A percentile compares a stretch with the other conserved stretches of the same genome.
Conservation (phyloP, 2,329 filamentous ascomycete species). For the Curvularia sp. region DNA sequence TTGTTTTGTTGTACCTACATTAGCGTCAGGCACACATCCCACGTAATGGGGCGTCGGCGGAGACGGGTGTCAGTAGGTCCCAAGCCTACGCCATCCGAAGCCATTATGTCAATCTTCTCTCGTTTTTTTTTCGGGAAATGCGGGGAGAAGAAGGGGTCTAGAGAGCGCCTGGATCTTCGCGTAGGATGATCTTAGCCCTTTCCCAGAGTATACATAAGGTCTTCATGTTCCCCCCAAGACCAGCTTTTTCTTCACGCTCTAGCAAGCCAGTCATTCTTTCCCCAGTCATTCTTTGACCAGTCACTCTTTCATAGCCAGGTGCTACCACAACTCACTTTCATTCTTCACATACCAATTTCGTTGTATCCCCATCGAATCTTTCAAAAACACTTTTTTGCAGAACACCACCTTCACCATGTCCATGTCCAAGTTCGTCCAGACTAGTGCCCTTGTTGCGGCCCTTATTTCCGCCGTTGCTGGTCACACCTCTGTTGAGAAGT, state of each 20-base stretch:
- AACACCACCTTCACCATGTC: slow-evolving; percentile 19
- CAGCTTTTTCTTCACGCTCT: slow-evolving; percentile 19
- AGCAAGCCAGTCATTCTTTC: slow-evolving; percentile 32
- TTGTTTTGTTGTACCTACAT: slow-evolving; percentile 28
- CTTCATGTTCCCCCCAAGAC: slow-evolving; percentile 9
- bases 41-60: slow-evolving; percentile 16
- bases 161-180: slow-evolving; percentile 12
- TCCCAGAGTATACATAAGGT: slow-evolving; percentile 25
- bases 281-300: slow-evolving; percentile 34
- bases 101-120: slow-evolving; percentile 16
- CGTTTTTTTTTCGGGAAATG: slow-evolving; percentile 18
- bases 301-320: slow-evolving; percentile 41
- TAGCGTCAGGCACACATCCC: slow-evolving; percentile 24
- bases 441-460: slow-evolving; percentile 37
- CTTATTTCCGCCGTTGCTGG: slow-evolving; percentile 33
- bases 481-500: slow-evolving; percentile 40
- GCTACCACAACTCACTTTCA: slow-evolving; percentile 31
- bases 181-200: slow-evolving; percentile 3
- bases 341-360: slow-evolving; percentile 17
- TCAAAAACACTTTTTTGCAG: not conserved
- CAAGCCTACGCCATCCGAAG: slow-evolving; percentile 17
- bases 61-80: slow-evolving; percentile 5
- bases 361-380: slow-evolving; percentile 9
- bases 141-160: slow-evolving; percentile 15
- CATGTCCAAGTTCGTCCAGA: slow-evolving; percentile 38